phyloP scores from a whole-genome alignment of 2,329 filamentous ascomycete genomes.

The Diplodia sapinea region DNA sequence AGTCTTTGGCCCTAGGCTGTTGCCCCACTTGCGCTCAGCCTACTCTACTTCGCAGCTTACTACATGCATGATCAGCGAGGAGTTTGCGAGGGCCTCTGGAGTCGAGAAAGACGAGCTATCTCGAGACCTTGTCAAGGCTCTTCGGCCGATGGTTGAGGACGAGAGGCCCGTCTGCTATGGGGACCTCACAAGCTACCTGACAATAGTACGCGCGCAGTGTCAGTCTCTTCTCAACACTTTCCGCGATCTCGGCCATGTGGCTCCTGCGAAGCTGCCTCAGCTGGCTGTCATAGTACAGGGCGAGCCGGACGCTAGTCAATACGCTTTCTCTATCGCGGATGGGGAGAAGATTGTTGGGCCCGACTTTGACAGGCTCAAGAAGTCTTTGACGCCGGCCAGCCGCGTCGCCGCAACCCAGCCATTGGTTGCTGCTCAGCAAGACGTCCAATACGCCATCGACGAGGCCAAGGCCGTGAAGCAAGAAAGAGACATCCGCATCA shows the following conservation, averaged over 20 bases:
- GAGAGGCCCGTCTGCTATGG: constrained; percentile 84
- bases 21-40: constrained; percentile 71
- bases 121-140: constrained; percentile 65
- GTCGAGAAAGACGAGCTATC: constrained; percentile 55
- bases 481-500: constrained; percentile 82
- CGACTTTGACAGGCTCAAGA: constrained; percentile 88
- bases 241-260: constrained; percentile 63
- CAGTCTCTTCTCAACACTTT: constrained; percentile 90
- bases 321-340: constrained; percentile 84
- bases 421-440: constrained; percentile 75
- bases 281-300: constrained; percentile 93
- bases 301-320: constrained; percentile 87
- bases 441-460: constrained; percentile 73
- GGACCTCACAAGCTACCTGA: constrained; percentile 87
- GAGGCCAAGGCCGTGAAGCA: constrained; percentile 82
- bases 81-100: constrained; percentile 71
- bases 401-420: constrained; percentile 81
- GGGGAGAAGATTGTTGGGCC: constrained; percentile 85
- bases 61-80: constrained; percentile 82
- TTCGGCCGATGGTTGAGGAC: constrained; percentile 79
- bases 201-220: constrained; percentile 88
- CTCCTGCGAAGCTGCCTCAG: constrained; percentile 67
- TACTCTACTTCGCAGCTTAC: constrained; percentile 87
- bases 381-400: constrained; percentile 84
- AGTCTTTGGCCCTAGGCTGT: constrained; percentile 68